Evolutionary conservation across 768 basidiomycete genomes (phyloP).

Genomic region (Xanthoconium purpureum): DNA sequence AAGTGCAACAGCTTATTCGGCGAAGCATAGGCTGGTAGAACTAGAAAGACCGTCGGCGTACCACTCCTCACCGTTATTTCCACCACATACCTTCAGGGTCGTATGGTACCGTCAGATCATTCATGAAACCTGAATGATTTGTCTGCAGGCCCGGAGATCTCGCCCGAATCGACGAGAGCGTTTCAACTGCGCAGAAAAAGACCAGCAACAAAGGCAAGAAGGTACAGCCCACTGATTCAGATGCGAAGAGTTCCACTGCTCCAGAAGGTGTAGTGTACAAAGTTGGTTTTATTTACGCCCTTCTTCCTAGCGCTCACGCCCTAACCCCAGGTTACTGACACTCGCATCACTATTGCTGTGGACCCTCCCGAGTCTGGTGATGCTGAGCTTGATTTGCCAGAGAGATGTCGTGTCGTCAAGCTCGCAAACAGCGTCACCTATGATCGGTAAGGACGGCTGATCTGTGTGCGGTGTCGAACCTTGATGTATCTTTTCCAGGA

Average conservation of each 20-base stretch:
- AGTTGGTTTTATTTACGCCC: constrained; percentile 34
- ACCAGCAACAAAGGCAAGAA: constrained; percentile 48
- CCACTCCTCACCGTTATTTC: constrained; percentile 66
- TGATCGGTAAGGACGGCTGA: constrained; percentile 53
- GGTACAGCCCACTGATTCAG: constrained; percentile 29
- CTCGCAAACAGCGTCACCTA: constrained; percentile 91
- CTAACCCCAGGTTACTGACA: constrained; percentile 64
- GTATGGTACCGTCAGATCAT: constrained; percentile 8
- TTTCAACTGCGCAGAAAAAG: constrained; percentile 42
- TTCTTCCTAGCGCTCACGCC: not conserved
- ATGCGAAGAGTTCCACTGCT: constrained; percentile 37
- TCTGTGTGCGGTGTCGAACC: not conserved
- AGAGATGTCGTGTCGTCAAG: constrained; percentile 81
- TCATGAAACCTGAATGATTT: constrained; percentile 5
- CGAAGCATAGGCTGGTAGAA: constrained; percentile 71
- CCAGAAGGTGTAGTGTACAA: constrained; percentile 87
- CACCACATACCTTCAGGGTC: constrained; percentile 83
- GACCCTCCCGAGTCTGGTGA: constrained; percentile 57
- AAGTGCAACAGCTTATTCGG: constrained; percentile 22
- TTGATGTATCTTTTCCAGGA: constrained; percentile 45
- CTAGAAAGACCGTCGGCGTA: constrained; percentile 81
- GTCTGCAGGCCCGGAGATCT: constrained; percentile 76
- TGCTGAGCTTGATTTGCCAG: constrained; percentile 76
- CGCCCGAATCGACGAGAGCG: constrained; percentile 77
- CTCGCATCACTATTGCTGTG: constrained; percentile 76